Evolutionary conservation across 768 basidiomycete species (phyloP).

Genomic region (Suillus discolor): DNA sequence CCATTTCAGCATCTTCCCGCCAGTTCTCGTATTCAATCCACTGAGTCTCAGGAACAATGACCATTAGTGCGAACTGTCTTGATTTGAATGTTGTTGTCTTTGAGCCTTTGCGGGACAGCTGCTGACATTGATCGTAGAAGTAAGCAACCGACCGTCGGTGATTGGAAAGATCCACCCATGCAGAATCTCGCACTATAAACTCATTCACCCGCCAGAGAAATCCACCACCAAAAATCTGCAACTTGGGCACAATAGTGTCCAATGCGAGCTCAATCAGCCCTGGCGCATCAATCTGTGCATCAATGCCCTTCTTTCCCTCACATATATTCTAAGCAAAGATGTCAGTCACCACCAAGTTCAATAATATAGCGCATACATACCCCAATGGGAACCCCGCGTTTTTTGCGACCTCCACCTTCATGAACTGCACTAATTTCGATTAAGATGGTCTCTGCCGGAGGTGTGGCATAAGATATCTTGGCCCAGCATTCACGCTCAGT

Average conservation of each 20-base stretch:
- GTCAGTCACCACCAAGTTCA: not conserved
- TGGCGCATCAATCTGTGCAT: slow-evolving; percentile 2
- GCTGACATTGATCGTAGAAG: slow-evolving; percentile 12
- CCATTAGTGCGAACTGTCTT: slow-evolving; percentile 6
- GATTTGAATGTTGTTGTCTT: slow-evolving; percentile 9
- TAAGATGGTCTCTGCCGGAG: slow-evolving; percentile 9
- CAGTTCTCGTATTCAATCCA: slow-evolving; percentile 12
- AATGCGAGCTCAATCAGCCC: not conserved
- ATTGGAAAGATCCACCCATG: slow-evolving; percentile 11
- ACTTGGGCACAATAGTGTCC: slow-evolving; percentile 2
- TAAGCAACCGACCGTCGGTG: not conserved
- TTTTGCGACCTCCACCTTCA: slow-evolving; percentile 1
- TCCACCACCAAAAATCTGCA: not conserved
- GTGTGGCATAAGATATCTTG: not conserved
- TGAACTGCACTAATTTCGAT: slow-evolving; percentile 9
- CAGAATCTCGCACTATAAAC: slow-evolving; percentile 11
- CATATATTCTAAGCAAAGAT: slow-evolving; percentile 11
- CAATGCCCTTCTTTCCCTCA: slow-evolving; percentile 13
- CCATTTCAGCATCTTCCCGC: not conserved
- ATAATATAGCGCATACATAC: slow-evolving; percentile 1
- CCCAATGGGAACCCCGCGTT: slow-evolving; percentile 8
- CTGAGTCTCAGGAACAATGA: slow-evolving; percentile 11
- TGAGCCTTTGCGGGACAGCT: not conserved
- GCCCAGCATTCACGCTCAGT: not conserved
- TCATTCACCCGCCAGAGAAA: slow-evolving; percentile 10